phyloP scores from a whole-genome alignment of 805 yeast species.

The Middelhovenomyces tepae region DNA sequence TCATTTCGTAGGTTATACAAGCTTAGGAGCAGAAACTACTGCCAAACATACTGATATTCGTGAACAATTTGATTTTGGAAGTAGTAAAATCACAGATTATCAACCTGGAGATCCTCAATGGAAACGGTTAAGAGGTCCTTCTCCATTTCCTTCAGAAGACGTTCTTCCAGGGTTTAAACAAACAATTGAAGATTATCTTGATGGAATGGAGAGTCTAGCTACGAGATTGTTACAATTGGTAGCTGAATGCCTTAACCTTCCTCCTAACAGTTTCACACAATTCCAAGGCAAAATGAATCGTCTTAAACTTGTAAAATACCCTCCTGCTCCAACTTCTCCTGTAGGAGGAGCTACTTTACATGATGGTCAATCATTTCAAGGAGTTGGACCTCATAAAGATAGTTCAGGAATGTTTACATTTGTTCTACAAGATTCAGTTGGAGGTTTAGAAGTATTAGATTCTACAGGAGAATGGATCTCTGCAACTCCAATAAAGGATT shows the following conservation, averaged over 20 bases:
- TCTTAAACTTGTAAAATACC: conserved; percentile 52
- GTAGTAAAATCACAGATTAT: conserved; percentile 20
- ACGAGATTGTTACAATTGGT: conserved; percentile 37
- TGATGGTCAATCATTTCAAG: conserved; percentile 28
- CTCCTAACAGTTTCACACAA: conserved; percentile 34
- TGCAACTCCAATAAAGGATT: conserved; percentile 40
- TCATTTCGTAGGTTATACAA: conserved; percentile 51
- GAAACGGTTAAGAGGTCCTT: conserved; percentile 48
- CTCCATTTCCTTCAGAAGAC: conserved; percentile 40
- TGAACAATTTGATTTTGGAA: conserved; percentile 55
- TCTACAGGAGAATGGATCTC: conserved; percentile 49
- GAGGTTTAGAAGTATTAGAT: conserved; percentile 49
- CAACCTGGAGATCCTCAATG: conserved; percentile 24
- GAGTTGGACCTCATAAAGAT: conserved; percentile 62
- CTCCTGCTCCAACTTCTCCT: conserved; percentile 30
- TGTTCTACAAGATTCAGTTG: conserved; percentile 46
- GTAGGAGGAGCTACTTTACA: conserved; percentile 5
- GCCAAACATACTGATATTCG: conserved; percentile 47
- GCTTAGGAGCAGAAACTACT: conserved; percentile 50
- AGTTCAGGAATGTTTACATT: conserved; percentile 48
- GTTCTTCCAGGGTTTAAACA: conserved; percentile 37
- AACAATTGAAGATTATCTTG: conserved; percentile 35
- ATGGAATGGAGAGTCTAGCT: conserved; percentile 38
- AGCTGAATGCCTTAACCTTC: conserved; percentile 47
- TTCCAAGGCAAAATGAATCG: conserved; percentile 45